A percentile compares a stretch with the other conserved stretches of the same genome.
Evolutionary conservation across 73 alveolate genomes (phyloP).

Genomic region (Paramecium sexaurelia): DNA sequence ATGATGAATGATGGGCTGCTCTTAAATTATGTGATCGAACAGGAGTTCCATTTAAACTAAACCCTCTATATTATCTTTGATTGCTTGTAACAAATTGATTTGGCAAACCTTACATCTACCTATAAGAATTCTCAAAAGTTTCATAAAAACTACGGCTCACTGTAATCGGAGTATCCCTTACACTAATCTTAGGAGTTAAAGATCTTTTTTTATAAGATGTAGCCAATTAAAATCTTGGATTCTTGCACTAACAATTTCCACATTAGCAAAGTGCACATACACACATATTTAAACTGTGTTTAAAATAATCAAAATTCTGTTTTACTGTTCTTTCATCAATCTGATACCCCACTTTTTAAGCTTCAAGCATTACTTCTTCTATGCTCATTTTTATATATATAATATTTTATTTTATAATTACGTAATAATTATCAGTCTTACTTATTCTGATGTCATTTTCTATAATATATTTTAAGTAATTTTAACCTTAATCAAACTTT

Average conservation of each 20-base stretch:
- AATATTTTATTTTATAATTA: background rate
- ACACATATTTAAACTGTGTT: background rate
- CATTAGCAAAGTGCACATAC: conserved; percentile 12
- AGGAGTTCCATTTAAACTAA: conserved; percentile 27
- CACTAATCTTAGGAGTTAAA: background rate
- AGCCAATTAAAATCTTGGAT: background rate
- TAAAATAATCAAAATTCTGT: background rate
- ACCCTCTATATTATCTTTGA: conserved; percentile 1
- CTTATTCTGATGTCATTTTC: background rate
- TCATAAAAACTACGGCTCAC: background rate
- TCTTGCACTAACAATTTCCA: conserved; percentile 13
- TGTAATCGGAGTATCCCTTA: conserved; percentile 9
- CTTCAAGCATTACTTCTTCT: conserved; percentile 11
- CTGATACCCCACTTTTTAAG: background rate
- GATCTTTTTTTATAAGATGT: background rate
- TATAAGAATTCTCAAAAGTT: background rate
- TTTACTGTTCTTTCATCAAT: conserved; percentile 21
- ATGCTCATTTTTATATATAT: background rate
- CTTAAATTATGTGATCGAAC: background rate
- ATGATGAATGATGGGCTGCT: conserved; percentile 6
- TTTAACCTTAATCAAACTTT: background rate
- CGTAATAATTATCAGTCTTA: background rate
- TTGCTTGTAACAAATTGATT: background rate
- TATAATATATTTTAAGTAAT: background rate
- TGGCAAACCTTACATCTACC: background rate